Base-by-base conservation (phyloP, 441 rosid species). In the Melastoma candidum region DNA sequence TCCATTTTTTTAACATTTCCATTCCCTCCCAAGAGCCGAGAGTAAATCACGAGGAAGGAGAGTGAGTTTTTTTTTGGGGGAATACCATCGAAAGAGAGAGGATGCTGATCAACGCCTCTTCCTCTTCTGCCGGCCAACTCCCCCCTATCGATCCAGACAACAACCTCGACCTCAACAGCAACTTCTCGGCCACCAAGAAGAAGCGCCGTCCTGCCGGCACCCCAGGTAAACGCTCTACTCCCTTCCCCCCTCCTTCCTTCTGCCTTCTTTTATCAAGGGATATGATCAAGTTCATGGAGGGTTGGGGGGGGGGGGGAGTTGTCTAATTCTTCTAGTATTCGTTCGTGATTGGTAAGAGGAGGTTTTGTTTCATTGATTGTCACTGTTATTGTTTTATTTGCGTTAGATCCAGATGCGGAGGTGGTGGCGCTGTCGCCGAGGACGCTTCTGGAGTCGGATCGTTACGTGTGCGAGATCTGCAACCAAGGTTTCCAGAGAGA, bases 401-500 rank as follows among this genome's bases (percentile, higher is more conserved):
- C 12, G 8, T n/a, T 64, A 90, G 97, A 90, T 82, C 95, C 95
- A 48, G 86, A 86, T 72, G 97, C 97, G 27, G 97, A 86, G 70
- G 97, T 90, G 65, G 90, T 90, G n/a, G 77, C 97, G 56, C 67
- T 90, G 56, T 84, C 95, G 12, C 94, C 95, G 6, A 75, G 72
- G 71, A 86, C 95, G 4, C 71, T 90, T 26, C 71, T 90, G 27
- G 95, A 86, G 67, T 86, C 90, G 24, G 93, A 90, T 60, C 72
- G 89, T 56, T 90, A 86, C 56, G 75, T 86, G 27, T 90, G 97
- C 53, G 97, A 90, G 85, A 90, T 90, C 83, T 90, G 97, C 51
- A 86, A 84, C 68, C 90, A 84, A 75, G 94, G 97, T 61, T 90
- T 90, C 71, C 97, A 86, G 69, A 73, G 97, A 57, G 97, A 90